Evolutionary conservation across 2,329 filamentous ascomycete genomes (phyloP), one percentile per base, ranked within the genome.

Genomic region (Penicillium aurantiogriseum): DNA sequence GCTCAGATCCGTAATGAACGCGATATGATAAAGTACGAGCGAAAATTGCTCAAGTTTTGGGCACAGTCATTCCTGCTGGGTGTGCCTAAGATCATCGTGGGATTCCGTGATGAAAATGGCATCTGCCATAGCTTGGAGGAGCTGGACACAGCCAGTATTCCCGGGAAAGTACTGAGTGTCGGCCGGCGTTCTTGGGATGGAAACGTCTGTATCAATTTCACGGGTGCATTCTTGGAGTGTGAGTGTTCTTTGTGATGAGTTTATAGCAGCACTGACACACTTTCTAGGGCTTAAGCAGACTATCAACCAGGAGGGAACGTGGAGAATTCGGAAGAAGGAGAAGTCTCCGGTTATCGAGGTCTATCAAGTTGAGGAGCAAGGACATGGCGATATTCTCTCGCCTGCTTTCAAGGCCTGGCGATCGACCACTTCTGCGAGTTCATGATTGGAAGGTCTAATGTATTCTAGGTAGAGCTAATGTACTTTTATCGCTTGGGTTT

Each of bases 21-120:
- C 46, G 90, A 94, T 67, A 81, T 86, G 69, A 76, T 88, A 21
- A 88, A 86, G 61, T 96, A 93, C 71, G 90, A 97, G 75, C 85
- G 90, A 48, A 97, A 97, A 73, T 82, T 97, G 54, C 84, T 96
- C 75, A 95, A 95, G 69, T 96, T 93, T 77, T 99, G 94, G 94
- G 91, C 93, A 15, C 94, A 97, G 74, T 96, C 90, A 0, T 99
- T 96, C 70, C 81, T 99, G 2, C 86, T 99, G 2, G 93, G 93
- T 40, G 92, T 97, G 1, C 91, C 92, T 0, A 94, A 88, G 64
- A 91, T 99, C 63, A 86, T 97, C 45, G 89, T 99, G 31, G 94
- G 94, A 0, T 97, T 94, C 72, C 87, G 94, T 47, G 87, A 84
- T 35, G 85, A 82, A 55, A 70, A 87, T 54, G 93, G 94, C 8